Percentiles rank a stretch among this genome's conserved stretches.
Conservation (phyloP, 2,329 filamentous ascomycete species). For the Aspergillus neoniger region DNA sequence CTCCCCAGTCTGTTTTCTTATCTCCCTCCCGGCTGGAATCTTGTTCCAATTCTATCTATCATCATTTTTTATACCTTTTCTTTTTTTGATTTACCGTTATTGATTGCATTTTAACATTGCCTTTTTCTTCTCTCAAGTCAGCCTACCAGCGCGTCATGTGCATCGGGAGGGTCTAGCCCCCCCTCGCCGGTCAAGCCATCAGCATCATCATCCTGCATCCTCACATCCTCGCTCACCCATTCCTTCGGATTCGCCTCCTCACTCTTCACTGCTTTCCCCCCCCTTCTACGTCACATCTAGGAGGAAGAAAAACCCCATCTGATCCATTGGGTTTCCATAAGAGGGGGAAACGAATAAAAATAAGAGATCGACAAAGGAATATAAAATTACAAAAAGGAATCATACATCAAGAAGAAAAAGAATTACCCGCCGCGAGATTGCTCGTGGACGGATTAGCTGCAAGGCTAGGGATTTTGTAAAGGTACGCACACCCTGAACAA, state of each 20-base stretch:
- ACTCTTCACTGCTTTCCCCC: not conserved
- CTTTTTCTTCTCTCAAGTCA: not conserved
- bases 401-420: too few relatives aligned
- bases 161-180: constrained; percentile 35
- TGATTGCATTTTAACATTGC: not conserved
- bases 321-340: too few relatives aligned
- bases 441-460: too few relatives aligned
- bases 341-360: too few relatives aligned
- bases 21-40: too few relatives aligned
- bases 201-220: not conserved
- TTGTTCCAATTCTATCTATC: not conserved
- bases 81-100: not conserved
- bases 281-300: too few relatives aligned
- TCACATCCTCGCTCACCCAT: not conserved
- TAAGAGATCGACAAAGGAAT: too few relatives aligned
- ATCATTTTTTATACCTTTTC: constrained; percentile 6
- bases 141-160: constrained; percentile 31
- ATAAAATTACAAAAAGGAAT: too few relatives aligned
- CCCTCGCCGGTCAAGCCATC: constrained; percentile 5
- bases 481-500: too few relatives aligned
- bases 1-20: not conserved
- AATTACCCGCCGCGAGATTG: too few relatives aligned
- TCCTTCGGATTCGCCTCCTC: not conserved
- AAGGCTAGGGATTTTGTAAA: too few relatives aligned
- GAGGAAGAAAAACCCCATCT: too few relatives aligned